These are phyloP conservation scores for Podospora appendiculata DNA, from an alignment of 495 filamentous ascomycete genomes.

Conservation along the genomic window DNA sequence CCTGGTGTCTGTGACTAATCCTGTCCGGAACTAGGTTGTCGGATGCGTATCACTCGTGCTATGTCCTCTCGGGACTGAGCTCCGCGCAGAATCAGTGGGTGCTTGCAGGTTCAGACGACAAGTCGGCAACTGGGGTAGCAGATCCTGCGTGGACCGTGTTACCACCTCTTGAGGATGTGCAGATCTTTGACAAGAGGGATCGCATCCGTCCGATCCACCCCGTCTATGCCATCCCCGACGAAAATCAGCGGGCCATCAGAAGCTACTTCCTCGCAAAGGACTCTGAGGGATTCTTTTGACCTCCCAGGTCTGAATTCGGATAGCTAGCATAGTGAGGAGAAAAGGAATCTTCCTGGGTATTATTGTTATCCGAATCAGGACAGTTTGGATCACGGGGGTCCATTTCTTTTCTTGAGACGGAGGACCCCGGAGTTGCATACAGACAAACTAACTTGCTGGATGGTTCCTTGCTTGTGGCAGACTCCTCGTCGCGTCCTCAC, in stretches of 20 bases:
- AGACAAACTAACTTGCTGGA: no score
- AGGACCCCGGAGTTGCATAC: no score
- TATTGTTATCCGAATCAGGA: no score
- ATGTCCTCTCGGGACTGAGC: slow-evolving; percentile 80
- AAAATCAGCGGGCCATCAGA: slow-evolving; percentile 54
- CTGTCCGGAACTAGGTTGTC: slow-evolving; percentile 42
- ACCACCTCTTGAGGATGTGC: slow-evolving; percentile 38
- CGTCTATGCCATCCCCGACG: slow-evolving; percentile 74
- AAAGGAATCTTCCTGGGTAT: no score
- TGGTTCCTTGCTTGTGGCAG: no score
- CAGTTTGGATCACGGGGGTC: no score
- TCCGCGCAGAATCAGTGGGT: slow-evolving; percentile 69
- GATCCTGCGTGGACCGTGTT: slow-evolving; percentile 50
- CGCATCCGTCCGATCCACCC: slow-evolving; percentile 61
- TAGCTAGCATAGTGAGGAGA: no score
- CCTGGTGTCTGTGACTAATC: not conserved
- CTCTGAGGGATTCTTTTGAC: slow-evolving; percentile 27
- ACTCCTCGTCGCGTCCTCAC: no score
- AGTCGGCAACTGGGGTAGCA: not conserved
- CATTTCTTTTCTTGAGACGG: no score
- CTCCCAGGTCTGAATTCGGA: no score
- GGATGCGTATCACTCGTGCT: slow-evolving; percentile 89
- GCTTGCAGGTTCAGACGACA: slow-evolving; percentile 36
- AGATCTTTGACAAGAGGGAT: slow-evolving; percentile 45
- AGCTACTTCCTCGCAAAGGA: slow-evolving; percentile 53